These are phyloP conservation scores for Kwoniella shandongensis DNA, from an alignment of 768 basidiomycete species.

Conservation along the genomic window DNA sequence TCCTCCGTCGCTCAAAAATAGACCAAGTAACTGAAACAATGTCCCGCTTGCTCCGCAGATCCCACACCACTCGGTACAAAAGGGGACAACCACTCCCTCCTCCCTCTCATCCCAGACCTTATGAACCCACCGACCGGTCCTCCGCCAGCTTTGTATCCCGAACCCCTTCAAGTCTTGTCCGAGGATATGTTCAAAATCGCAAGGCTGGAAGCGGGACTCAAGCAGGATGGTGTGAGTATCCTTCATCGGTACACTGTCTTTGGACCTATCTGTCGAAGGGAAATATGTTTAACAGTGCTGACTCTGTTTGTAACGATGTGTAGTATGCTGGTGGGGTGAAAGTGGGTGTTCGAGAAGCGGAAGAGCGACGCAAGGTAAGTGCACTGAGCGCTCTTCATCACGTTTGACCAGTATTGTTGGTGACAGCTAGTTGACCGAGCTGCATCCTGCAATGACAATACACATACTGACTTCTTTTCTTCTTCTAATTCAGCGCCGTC, in stretches of 20 bases:
- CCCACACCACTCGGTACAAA: constrained; percentile 30
- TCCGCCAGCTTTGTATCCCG: constrained; percentile 18
- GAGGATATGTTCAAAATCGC: constrained; percentile 28
- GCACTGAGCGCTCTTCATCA: background rate
- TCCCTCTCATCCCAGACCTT: constrained; percentile 25
- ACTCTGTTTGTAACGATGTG: background rate
- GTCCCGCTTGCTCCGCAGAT: constrained; percentile 7
- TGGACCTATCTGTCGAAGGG: background rate
- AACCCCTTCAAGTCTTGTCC: constrained; percentile 22
- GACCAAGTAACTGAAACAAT: no score
- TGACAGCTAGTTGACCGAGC: background rate
- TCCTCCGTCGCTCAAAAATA: no score
- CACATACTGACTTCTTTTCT: background rate
- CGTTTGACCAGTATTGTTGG: background rate
- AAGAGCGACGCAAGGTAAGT: constrained; percentile 36
- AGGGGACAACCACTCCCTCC: constrained; percentile 17
- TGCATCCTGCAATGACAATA: background rate
- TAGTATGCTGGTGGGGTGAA: constrained; percentile 40
- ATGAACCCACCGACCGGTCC: constrained; percentile 12
- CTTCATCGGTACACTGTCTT: no score
- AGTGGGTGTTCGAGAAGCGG: constrained; percentile 35
- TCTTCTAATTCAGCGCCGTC: constrained; percentile 4
- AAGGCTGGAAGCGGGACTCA: constrained; percentile 29
- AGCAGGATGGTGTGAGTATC: constrained; percentile 39
- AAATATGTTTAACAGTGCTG: background rate